phyloP scores from a whole-genome alignment of 805 yeast genomes.

The Cyberlindnera suaveolens region DNA sequence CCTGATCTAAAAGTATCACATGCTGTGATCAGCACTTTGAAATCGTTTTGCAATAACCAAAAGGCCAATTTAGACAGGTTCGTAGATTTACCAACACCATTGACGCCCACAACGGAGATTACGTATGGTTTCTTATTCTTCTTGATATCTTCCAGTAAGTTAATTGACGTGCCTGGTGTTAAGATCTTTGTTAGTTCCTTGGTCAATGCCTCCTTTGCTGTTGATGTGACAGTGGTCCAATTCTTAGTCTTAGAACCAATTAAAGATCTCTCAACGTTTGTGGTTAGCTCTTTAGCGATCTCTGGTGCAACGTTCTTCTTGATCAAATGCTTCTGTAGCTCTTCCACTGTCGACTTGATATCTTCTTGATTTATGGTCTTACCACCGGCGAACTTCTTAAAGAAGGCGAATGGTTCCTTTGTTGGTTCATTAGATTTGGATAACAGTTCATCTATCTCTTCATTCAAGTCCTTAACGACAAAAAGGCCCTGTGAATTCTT shows the following conservation, averaged over 20 bases:
- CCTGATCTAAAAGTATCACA: constrained; percentile 98
- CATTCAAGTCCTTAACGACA: constrained; percentile 55
- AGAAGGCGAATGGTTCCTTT: constrained; percentile 47
- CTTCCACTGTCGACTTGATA: constrained; percentile 55
- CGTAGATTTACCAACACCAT: constrained; percentile 97
- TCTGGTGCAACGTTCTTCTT: constrained; percentile 88
- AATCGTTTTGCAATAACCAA: constrained; percentile 89
- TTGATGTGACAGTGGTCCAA: constrained; percentile 68
- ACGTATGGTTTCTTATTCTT: constrained; percentile 61
- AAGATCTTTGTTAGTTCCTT: constrained; percentile 66
- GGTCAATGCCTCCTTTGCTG: constrained; percentile 59
- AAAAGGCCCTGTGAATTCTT: constrained; percentile 50
- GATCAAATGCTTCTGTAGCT: constrained; percentile 70
- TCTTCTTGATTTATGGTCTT: constrained; percentile 59
- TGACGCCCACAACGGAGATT: constrained; percentile 96
- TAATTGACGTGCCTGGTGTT: constrained; percentile 89
- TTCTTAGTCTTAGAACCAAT: constrained; percentile 66
- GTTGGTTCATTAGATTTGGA: constrained; percentile 22
- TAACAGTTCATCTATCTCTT: constrained; percentile 40
- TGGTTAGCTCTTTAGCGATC: constrained; percentile 68
- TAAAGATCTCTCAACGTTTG: constrained; percentile 62
- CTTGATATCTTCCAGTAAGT: constrained; percentile 70
- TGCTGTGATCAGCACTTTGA: constrained; percentile 85
- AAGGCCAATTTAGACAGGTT: constrained; percentile 90
- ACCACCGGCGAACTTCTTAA: constrained; percentile 61